Evolutionary conservation across 2,329 filamentous ascomycete genomes (phyloP), one percentile per base, ranked within the genome.

Genomic region (Neoarthrinium moseri): DNA sequence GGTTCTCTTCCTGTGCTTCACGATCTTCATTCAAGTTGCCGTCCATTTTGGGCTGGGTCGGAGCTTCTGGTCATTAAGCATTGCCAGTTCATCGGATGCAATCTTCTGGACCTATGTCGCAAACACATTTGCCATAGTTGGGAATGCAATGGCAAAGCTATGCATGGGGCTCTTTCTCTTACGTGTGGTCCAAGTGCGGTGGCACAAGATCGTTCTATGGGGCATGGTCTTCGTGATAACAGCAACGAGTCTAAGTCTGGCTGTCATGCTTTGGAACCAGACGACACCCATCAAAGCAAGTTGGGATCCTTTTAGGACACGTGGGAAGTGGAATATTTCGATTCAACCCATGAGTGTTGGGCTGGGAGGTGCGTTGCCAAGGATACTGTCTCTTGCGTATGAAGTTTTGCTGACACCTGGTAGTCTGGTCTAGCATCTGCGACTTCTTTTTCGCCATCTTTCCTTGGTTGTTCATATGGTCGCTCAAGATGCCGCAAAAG

Each of bases 31-130:
- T 47, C 66, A 68, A 47, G 56, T 68, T 10, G 57, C 66, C 1
- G 62, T 65, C 4, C 53, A 61, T 30, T 55, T 63, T 46, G 66
- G 66, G 1, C 52, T 68, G 10, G 66, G 65, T 2, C 57, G 52
- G 35, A 61, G 55, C 44, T 63, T 67, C 29, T 67, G 60, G 63
- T 40, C 41, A 3, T 56, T 68, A 2, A 51, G 45, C 10, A 41
- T 61, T n/a, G 59, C 59, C 32, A 51, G 61, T 24, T 60, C 60
- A 6, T 63, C 63, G n/a, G 44, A 62, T 23, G 63, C 66, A 46
- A 67, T 69, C 45, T 64, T 68, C 42, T 69, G 65, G 65, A 64
- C 62, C 3, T 67, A 66, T 34, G 58, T 69, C 15, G 66, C 63
- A 41, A 68, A 67, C 49, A 63, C 56, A 11, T 66, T 67, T 40